phyloP scores from a whole-genome alignment of 331 rosid species.

The Rhamnella rubrinervis region DNA sequence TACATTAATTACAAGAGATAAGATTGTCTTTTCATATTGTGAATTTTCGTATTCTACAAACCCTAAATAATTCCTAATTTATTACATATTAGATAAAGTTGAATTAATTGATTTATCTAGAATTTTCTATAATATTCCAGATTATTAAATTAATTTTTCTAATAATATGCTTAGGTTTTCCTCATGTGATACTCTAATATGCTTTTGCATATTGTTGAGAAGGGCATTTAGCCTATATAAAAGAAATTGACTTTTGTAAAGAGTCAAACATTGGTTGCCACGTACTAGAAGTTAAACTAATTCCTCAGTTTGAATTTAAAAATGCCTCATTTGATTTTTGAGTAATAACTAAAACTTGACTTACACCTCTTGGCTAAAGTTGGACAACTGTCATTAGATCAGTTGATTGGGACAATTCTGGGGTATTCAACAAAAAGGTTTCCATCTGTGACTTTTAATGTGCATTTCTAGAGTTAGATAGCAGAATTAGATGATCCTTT shows the following conservation, averaged over 20 bases:
- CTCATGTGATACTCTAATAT: no score
- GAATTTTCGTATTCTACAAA: no score
- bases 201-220: not conserved
- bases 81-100: no score
- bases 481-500: no score
- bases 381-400: not conserved
- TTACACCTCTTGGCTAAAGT: not conserved
- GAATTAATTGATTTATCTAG: no score
- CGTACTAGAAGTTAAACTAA: not conserved
- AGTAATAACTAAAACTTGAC: not conserved
- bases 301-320: not conserved
- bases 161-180: no score
- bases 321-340: not conserved
- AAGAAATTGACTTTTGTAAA: no score
- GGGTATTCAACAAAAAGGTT: not conserved
- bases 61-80: no score
- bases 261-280: not conserved
- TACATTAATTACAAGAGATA: no score
- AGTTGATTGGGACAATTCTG: not conserved
- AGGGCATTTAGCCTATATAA: not conserved
- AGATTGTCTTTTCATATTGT: no score
- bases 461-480: not conserved
- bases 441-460: not conserved
- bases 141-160: no score
- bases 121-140: no score